Conservation (phyloP, 2,329 filamentous ascomycete genomes). For the Nannizziopsis arthrosporioides region DNA sequence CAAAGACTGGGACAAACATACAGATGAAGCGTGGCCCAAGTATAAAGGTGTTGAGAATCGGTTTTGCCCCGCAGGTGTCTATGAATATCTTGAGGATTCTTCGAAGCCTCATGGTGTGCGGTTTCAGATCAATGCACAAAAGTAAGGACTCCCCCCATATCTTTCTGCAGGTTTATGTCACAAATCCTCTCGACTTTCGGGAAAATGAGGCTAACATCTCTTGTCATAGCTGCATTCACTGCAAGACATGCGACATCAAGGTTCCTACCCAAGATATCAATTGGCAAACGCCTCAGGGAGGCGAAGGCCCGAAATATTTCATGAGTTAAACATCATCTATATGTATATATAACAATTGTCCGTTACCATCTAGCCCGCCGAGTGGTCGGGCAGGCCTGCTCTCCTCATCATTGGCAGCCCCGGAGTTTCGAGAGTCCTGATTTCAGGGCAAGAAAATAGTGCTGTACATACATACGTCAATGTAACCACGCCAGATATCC, state of each 20-base stretch:
- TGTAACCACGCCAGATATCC: not conserved
- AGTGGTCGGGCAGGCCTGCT: too few relatives aligned
- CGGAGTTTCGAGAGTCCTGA: too few relatives aligned
- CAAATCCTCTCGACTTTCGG: not conserved
- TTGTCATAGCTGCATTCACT: conserved; percentile 75
- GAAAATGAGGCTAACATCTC: not conserved
- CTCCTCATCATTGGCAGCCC: too few relatives aligned
- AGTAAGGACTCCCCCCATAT: conserved; percentile 51
- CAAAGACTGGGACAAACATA: conserved; percentile 86
- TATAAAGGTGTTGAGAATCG: conserved; percentile 91
- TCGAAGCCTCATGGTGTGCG: conserved; percentile 76
- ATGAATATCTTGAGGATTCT: conserved; percentile 92
- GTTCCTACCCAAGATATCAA: conserved; percentile 94
- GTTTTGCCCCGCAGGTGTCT: conserved; percentile 94
- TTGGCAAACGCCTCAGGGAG: conserved; percentile 88
- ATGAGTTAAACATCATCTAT: conserved; percentile 37
- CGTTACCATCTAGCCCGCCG: too few relatives aligned
- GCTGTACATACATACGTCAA: not conserved
- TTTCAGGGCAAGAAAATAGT: not conserved
- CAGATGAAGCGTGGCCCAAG: conserved; percentile 65
- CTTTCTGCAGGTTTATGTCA: not conserved
- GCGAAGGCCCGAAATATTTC: conserved; percentile 58
- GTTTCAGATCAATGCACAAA: conserved; percentile 96
- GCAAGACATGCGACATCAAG: conserved; percentile 99
- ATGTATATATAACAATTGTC: too few relatives aligned